phyloP scores from a whole-genome alignment of 495 filamentous ascomycete genomes.

The Penicillium roqueforti region DNA sequence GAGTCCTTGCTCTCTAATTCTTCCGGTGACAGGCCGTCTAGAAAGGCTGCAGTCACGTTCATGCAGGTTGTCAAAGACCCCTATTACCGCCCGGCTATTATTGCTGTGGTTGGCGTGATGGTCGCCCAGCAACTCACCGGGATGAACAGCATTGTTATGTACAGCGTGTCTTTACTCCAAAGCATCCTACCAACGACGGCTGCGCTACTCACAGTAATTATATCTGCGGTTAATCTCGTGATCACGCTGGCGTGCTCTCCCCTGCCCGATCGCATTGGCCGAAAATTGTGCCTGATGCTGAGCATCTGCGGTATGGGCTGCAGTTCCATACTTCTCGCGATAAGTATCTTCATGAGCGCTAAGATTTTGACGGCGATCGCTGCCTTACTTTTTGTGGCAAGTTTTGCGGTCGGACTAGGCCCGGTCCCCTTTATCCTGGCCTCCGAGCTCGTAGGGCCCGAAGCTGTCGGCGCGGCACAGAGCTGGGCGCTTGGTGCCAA shows the following conservation, averaged over 20 bases:
- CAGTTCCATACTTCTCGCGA: conserved; percentile 66
- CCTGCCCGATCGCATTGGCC: conserved; percentile 78
- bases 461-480: conserved; percentile 87
- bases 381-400: conserved; percentile 77
- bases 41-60: conserved; percentile 57
- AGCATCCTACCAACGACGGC: conserved; percentile 72
- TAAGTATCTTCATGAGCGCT: conserved; percentile 65
- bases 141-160: conserved; percentile 98
- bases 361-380: conserved; percentile 73
- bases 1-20: conserved; percentile 46
- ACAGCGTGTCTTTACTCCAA: conserved; percentile 82
- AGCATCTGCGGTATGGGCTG: conserved; percentile 81
- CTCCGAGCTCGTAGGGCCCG: conserved; percentile 79
- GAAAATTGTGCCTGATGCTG: conserved; percentile 74
- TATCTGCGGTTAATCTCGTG: conserved; percentile 80
- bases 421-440: conserved; percentile 93
- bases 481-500: conserved; percentile 79
- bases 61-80: conserved; percentile 59
- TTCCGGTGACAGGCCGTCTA: conserved; percentile 23
- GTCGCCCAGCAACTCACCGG: conserved; percentile 86
- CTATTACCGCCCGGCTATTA: conserved; percentile 66
- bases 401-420: conserved; percentile 87
- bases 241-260: conserved; percentile 77
- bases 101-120: conserved; percentile 89
- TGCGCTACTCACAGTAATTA: conserved; percentile 73